phyloP scores from a whole-genome alignment of 2,329 filamentous ascomycete species.

The Alternaria ventricosa region DNA sequence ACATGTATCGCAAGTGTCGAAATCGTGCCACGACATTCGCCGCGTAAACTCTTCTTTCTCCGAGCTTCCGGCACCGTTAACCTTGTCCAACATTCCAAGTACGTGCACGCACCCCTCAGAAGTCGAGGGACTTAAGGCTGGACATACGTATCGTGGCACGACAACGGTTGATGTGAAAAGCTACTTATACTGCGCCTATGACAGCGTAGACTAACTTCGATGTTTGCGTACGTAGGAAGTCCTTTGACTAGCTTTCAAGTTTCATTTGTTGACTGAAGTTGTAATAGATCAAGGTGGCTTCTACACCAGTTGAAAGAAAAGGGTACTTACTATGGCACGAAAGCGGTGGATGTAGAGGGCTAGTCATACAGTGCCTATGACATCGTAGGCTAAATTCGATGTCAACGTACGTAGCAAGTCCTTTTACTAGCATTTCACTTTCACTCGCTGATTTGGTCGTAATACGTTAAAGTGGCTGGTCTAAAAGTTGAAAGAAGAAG shows the following conservation, averaged over 20 bases:
- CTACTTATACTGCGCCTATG: background rate
- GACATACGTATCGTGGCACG: background rate
- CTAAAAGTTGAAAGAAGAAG: background rate
- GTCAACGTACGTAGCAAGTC: background rate
- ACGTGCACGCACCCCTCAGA: background rate
- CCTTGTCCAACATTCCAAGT: background rate
- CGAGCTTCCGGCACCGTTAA: background rate
- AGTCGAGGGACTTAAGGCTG: background rate
- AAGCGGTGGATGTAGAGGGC: background rate
- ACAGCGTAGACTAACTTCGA: background rate
- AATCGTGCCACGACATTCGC: background rate
- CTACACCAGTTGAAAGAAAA: background rate
- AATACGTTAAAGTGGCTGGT: background rate
- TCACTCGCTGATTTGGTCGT: background rate
- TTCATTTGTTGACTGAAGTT: background rate
- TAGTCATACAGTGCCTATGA: background rate
- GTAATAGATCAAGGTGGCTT: background rate
- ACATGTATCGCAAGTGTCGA: background rate
- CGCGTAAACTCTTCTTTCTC: background rate
- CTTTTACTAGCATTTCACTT: background rate
- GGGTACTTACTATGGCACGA: background rate
- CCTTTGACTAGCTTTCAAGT: rapidly evolving
- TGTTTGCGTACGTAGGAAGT: background rate
- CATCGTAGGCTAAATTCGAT: background rate
- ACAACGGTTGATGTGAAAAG: background rate